Evolutionary conservation across 164 flowering plant genomes (phyloP), one percentile per base, ranked within the genome.

Genomic region (Umbellularia californica): DNA sequence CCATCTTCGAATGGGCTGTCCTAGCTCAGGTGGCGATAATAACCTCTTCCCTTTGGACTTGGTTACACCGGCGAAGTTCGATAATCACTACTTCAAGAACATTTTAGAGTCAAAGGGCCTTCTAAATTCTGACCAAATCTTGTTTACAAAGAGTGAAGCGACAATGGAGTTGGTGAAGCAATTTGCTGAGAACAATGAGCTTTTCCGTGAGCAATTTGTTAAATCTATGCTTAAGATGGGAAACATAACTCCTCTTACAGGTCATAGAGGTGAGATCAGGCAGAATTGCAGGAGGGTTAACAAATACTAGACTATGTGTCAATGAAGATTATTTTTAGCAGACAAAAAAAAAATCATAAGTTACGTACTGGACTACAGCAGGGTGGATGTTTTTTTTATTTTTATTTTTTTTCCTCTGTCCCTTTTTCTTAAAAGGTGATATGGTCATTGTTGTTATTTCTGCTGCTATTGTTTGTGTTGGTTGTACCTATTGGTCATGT

Each of bases 221-320:
- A 79, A 84, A 77, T 95, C 99, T 7, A 95, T 95, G 92, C 75
- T 95, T 20, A 92, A 86, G 85, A 88, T 95, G 97, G 93, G 94
- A 47, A 95, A 91, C 69, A 88, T 95, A 70, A 73, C 89, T 23
- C 99, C 99, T 3, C 75, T 93, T 85, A 92, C 91, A 1, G 97
- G 97, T 2, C 78, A 76, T 0, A 87, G 71, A 74, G 99, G 99
- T 65, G 96, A 93, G 81, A 90, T 95, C 78, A 87, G 99, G 74
- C 89, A 85, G 84, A 78, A 75, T 69, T 95, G 99, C 92, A 87
- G 99, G 79, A 90, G 75, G 77, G 65, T 95, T 3, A 92, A 92
- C 72, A 13, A 2, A 62, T 27, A 68, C 47, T 71, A 74, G 22
- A 2, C 41, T 4, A 33, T 67, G 50, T 20, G 14, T 23, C 15